These are phyloP conservation scores for Aristolochia californica DNA, from an alignment of 164 flowering plant species.

Conservation along the genomic window DNA sequence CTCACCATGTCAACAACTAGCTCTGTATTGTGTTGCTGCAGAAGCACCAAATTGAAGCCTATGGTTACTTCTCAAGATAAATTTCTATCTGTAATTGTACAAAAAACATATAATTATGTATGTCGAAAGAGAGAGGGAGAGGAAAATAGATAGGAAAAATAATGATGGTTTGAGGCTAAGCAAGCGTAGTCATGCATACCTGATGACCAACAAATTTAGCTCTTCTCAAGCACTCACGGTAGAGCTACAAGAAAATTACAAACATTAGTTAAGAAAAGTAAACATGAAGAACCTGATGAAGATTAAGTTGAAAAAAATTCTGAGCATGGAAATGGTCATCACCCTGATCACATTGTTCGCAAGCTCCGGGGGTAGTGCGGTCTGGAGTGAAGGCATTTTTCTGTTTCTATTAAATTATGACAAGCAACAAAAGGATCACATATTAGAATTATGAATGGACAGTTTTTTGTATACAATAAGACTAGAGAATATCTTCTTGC, in stretches of 20 bases:
- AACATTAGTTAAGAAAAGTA: not conserved
- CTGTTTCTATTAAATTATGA: not conserved
- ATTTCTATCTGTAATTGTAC: too few relatives aligned
- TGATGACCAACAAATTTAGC: constrained; percentile 60
- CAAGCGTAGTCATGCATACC: constrained; percentile 27
- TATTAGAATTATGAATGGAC: too few relatives aligned
- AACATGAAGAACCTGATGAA: too few relatives aligned
- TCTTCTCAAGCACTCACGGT: constrained; percentile 87
- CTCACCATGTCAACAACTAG: constrained; percentile 80
- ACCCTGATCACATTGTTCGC: constrained; percentile 75
- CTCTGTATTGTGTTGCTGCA: constrained; percentile 81
- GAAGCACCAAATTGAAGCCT: not conserved
- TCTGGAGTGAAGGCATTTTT: constrained; percentile 80
- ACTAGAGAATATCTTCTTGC: too few relatives aligned
- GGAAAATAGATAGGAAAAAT: not conserved
- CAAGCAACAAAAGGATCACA: too few relatives aligned
- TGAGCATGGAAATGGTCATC: constrained; percentile 1
- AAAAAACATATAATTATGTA: not conserved
- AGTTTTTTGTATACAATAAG: too few relatives aligned
- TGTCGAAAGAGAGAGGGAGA: not conserved
- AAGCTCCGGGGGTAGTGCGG: constrained; percentile 82
- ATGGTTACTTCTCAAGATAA: too few relatives aligned
- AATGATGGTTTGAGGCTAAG: not conserved
- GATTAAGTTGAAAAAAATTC: not conserved
- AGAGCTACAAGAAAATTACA: constrained; percentile 33